These are phyloP conservation scores for Leishmania tarentolae DNA, from an alignment of 208 protist species.

Conservation along the genomic window DNA sequence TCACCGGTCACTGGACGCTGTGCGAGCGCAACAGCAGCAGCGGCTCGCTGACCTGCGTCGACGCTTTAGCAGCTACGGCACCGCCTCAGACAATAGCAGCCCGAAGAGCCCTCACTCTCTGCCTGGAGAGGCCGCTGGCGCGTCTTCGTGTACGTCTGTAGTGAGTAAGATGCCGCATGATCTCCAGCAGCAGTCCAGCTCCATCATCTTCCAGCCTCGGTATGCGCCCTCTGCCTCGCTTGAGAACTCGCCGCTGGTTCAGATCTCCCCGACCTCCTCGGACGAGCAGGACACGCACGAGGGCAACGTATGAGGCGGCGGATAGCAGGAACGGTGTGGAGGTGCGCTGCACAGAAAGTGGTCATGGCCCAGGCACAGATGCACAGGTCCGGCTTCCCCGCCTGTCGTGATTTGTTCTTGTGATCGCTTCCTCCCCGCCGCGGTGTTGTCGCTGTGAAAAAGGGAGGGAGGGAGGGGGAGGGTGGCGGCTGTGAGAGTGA, in stretches of 20 bases:
- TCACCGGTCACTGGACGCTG: background rate
- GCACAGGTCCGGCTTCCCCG: background rate
- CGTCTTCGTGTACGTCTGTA: background rate
- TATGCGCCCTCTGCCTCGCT: background rate
- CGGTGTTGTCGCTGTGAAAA: too few relatives aligned
- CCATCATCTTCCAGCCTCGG: conserved; percentile 6
- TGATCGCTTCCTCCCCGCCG: background rate
- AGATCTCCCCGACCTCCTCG: conserved; percentile 37
- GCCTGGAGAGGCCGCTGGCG: background rate
- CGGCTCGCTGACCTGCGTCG: conserved; percentile 21
- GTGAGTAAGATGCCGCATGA: background rate
- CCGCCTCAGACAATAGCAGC: background rate
- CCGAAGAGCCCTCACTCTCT: background rate
- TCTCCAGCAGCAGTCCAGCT: background rate
- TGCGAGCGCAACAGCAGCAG: conserved; percentile 17
- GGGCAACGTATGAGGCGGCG: background rate
- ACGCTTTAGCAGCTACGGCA: conserved; percentile 22
- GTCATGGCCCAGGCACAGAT: background rate
- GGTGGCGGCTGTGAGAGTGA: background rate
- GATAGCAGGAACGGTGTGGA: background rate
- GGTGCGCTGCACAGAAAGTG: background rate
- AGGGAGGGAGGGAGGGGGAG: background rate
- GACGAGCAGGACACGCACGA: conserved; percentile 14
- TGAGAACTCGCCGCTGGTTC: conserved; percentile 21
- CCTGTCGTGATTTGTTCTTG: background rate